These are phyloP conservation scores for Mycena indigotica DNA, from an alignment of 768 basidiomycete species.

Conservation along the genomic window DNA sequence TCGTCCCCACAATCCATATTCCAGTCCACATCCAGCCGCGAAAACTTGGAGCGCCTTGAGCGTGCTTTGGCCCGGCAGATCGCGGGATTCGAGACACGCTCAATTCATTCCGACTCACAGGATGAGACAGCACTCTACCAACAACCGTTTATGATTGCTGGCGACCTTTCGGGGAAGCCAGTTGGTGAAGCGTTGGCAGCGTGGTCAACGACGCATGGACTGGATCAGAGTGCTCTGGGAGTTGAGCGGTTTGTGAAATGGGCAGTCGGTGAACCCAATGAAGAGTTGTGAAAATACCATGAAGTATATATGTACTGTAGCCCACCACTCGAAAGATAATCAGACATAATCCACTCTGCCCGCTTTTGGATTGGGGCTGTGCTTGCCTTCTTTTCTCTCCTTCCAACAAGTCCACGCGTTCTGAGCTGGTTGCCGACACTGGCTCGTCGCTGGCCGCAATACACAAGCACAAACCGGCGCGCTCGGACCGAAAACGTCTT, in stretches of 20 bases:
- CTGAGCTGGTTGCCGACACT: too few species aligned
- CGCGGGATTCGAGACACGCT: conserved; percentile 74
- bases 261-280: conserved; percentile 61
- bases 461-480: too few species aligned
- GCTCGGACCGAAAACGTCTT: too few species aligned
- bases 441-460: too few species aligned
- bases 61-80: conserved; percentile 84
- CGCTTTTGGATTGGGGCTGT: too few species aligned
- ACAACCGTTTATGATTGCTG: conserved; percentile 77
- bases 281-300: too few species aligned
- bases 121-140: conserved; percentile 63
- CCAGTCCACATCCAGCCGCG: conserved; percentile 48
- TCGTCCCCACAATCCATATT: conserved; percentile 53
- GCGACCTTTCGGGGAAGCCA: conserved; percentile 44
- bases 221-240: conserved; percentile 46
- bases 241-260: conserved; percentile 64
- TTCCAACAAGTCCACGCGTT: too few species aligned
- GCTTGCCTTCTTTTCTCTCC: too few species aligned
- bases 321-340: too few species aligned
- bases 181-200: conserved; percentile 47
- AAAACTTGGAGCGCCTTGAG: conserved; percentile 64
- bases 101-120: conserved; percentile 40
- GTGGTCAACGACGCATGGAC: conserved; percentile 58
- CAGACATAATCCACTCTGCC: too few species aligned
- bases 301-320: too few species aligned